These are phyloP conservation scores for Teratosphaeria pseudoeucalypti DNA, from an alignment of 2,329 filamentous ascomycete species.

Conservation along the genomic window DNA sequence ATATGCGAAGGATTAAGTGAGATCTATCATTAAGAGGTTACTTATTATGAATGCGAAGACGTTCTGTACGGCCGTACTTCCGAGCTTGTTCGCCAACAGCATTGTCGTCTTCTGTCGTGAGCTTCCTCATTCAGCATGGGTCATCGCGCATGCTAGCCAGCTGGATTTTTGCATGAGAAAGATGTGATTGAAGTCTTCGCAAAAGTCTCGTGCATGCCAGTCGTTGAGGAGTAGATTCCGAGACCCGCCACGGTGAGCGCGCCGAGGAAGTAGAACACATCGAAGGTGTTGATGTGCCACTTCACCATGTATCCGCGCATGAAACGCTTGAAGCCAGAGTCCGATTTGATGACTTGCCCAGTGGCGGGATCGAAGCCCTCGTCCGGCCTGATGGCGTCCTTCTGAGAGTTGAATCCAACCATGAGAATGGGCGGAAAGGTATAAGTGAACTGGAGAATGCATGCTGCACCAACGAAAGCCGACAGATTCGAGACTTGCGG, in stretches of 20 bases:
- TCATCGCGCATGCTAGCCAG: neutral
- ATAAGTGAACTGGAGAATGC: constrained; percentile 49
- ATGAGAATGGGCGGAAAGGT: constrained; percentile 45
- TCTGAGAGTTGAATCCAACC: constrained; percentile 33
- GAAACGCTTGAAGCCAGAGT: constrained; percentile 32
- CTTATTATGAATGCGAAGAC: neutral
- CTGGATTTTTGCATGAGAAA: constrained; percentile 8
- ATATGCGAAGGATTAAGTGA: neutral
- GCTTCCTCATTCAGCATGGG: neutral
- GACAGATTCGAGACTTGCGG: constrained; percentile 30
- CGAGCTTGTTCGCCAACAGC: neutral
- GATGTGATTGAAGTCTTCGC: constrained; percentile 6
- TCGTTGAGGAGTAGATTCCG: constrained; percentile 31
- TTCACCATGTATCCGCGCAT: constrained; percentile 16
- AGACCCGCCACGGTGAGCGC: constrained; percentile 29
- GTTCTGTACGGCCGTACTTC: neutral
- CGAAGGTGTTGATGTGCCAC: constrained; percentile 20
- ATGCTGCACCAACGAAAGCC: constrained; percentile 43
- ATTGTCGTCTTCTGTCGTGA: neutral
- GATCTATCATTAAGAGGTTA: neutral
- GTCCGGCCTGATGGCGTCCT: constrained; percentile 25
- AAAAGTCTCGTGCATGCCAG: constrained; percentile 24
- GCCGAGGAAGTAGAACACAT: constrained; percentile 30
- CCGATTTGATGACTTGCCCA: constrained; percentile 23
- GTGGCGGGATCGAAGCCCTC: constrained; percentile 37